Percentiles rank a stretch among this genome's conserved stretches.
Evolutionary conservation across 108 stramenopile species (phyloP).

Genomic region (Nannochloropsis salina): DNA sequence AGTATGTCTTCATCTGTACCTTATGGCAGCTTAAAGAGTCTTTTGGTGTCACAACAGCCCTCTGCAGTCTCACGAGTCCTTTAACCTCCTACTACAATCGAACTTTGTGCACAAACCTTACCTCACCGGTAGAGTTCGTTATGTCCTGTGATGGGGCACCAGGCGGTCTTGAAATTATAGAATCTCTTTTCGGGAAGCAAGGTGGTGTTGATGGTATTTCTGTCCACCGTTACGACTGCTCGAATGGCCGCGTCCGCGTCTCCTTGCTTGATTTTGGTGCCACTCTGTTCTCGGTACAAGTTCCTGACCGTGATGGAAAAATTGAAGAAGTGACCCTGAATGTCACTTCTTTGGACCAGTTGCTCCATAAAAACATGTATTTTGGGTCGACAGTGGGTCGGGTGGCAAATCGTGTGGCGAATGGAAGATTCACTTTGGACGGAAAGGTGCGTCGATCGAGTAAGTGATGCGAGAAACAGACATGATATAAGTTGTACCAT

Average conservation of each 20-base stretch:
- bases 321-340: constrained; percentile 36
- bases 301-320: constrained; percentile 18
- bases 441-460: not conserved
- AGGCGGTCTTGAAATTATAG: no score
- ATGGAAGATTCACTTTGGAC: constrained; percentile 20
- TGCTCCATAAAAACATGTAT: constrained; percentile 4
- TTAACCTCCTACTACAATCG: no score
- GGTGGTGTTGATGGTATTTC: not conserved
- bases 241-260: not conserved
- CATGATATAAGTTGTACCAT: no score
- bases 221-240: not conserved
- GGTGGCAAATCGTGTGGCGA: constrained; percentile 41
- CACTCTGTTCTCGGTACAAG: constrained; percentile 28
- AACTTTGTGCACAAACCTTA: no score
- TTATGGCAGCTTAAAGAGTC: no score
- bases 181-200: no score
- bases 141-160: no score
- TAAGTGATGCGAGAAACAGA: not conserved
- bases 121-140: no score
- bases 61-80: no score
- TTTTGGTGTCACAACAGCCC: no score
- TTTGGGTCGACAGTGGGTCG: constrained; percentile 38
- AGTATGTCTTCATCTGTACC: no score
- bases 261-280: constrained; percentile 30
- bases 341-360: constrained; percentile 18